phyloP scores from a whole-genome alignment of 768 basidiomycete genomes.

The Lactifluus pinguis region DNA sequence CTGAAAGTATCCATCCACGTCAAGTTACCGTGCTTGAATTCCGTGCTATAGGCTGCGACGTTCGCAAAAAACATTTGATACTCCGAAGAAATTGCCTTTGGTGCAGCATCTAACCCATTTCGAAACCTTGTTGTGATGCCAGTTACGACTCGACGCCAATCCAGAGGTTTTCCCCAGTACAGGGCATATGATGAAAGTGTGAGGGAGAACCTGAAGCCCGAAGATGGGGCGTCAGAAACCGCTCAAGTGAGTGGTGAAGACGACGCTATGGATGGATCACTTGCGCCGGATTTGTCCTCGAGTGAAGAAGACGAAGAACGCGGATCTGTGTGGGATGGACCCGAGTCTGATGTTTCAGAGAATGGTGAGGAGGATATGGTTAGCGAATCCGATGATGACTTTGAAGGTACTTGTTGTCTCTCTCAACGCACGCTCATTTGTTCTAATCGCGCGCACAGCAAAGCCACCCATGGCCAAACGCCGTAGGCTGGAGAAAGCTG shows the following conservation, averaged over 20 bases:
- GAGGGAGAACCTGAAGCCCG: background rate
- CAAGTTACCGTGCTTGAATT: background rate
- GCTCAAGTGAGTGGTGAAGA: background rate
- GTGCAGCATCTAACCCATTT: background rate
- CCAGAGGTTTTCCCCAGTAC: background rate
- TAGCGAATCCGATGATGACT: background rate
- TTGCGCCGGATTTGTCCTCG: background rate
- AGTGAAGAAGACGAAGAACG: background rate
- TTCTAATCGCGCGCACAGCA: background rate
- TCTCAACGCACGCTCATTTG: background rate
- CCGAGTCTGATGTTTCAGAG: background rate
- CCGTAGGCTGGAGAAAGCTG: background rate
- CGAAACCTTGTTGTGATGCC: background rate
- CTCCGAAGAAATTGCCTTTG: background rate
- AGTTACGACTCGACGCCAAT: constrained; percentile 9
- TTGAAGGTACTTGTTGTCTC: background rate
- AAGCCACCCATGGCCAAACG: background rate
- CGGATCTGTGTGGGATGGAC: background rate
- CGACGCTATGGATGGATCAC: constrained; percentile 2
- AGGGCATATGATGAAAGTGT: background rate
- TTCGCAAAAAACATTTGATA: background rate
- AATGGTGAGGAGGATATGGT: background rate
- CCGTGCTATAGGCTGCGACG: background rate
- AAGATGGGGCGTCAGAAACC: background rate
- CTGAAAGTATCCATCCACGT: background rate